Conservation (phyloP, 2,329 filamentous ascomycete species). For the Stenocarpella maydis region DNA sequence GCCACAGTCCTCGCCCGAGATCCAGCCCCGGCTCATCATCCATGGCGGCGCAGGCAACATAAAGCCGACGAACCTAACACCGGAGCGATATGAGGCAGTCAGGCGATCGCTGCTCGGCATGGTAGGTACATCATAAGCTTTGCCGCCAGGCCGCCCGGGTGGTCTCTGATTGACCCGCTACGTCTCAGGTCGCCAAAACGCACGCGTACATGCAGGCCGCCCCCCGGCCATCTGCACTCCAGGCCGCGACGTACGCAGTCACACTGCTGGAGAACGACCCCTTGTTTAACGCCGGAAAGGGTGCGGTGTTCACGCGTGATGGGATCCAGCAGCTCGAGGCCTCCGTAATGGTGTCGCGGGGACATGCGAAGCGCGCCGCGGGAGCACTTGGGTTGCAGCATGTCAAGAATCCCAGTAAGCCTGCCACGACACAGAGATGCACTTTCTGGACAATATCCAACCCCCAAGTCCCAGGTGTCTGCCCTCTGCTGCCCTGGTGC, state of each 20-base stretch:
- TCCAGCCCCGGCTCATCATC: slow-evolving; percentile 70
- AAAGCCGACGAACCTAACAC: slow-evolving; percentile 64
- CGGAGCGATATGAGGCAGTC: slow-evolving; percentile 65
- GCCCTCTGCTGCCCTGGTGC: too few species aligned
- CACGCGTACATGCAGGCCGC: slow-evolving; percentile 56
- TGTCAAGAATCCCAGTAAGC: slow-evolving; percentile 74
- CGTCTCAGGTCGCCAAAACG: slow-evolving; percentile 52
- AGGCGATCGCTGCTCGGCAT: slow-evolving; percentile 68
- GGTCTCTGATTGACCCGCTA: background rate
- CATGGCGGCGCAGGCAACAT: slow-evolving; percentile 80
- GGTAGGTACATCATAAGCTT: slow-evolving; percentile 49
- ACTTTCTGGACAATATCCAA: background rate
- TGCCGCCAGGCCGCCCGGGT: background rate
- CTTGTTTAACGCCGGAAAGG: slow-evolving; percentile 85
- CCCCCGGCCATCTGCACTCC: slow-evolving; percentile 63
- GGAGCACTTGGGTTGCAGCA: slow-evolving; percentile 76
- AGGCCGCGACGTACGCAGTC: slow-evolving; percentile 79
- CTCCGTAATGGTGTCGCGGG: slow-evolving; percentile 82
- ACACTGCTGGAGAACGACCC: slow-evolving; percentile 78
- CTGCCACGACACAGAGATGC: background rate
- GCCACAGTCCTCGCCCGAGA: slow-evolving; percentile 32
- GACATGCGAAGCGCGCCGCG: slow-evolving; percentile 77
- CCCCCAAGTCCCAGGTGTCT: too few species aligned
- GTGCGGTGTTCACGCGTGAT: slow-evolving; percentile 85
- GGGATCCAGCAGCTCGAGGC: slow-evolving; percentile 88